Conservation (phyloP, 2,329 filamentous ascomycete genomes). For the Botrytis deweyae region DNA sequence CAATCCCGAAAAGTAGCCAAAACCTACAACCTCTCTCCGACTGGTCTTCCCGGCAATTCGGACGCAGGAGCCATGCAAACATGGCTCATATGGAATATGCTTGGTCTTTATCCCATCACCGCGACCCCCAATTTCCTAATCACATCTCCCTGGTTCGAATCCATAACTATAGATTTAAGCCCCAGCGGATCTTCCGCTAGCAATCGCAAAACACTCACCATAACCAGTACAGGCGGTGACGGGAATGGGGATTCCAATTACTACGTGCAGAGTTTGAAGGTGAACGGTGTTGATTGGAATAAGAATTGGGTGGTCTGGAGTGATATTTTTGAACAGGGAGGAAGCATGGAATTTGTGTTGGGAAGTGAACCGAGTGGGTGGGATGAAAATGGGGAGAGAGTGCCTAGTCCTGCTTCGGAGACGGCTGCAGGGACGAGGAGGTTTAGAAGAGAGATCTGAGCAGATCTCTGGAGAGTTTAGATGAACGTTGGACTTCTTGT, state of each 20-base stretch:
- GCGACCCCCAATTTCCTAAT: constrained; percentile 67
- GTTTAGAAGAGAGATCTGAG: neutral
- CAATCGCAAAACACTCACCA: constrained; percentile 49
- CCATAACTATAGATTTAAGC: constrained; percentile 50
- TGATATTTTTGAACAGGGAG: constrained; percentile 63
- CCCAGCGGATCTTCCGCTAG: neutral
- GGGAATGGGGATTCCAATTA: constrained; percentile 43
- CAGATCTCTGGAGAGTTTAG: neutral
- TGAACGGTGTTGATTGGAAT: constrained; percentile 63
- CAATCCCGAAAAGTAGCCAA: constrained; percentile 20
- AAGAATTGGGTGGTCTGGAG: constrained; percentile 65
- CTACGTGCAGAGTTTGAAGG: constrained; percentile 64
- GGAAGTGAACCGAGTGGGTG: constrained; percentile 53
- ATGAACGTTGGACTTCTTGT: neutral
- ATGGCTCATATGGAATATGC: constrained; percentile 57
- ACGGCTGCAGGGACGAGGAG: neutral
- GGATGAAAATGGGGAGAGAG: constrained; percentile 43
- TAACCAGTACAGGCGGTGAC: constrained; percentile 51
- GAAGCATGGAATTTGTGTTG: constrained; percentile 62
- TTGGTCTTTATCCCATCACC: constrained; percentile 66
- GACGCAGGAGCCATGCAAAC: constrained; percentile 73
- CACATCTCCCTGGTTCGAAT: constrained; percentile 60
- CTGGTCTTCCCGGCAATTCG: constrained; percentile 47
- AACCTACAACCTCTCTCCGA: constrained; percentile 7
- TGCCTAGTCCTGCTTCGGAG: constrained; percentile 58